phyloP scores from a whole-genome alignment of 148 eudicot species.

The Suaeda aralocaspica region DNA sequence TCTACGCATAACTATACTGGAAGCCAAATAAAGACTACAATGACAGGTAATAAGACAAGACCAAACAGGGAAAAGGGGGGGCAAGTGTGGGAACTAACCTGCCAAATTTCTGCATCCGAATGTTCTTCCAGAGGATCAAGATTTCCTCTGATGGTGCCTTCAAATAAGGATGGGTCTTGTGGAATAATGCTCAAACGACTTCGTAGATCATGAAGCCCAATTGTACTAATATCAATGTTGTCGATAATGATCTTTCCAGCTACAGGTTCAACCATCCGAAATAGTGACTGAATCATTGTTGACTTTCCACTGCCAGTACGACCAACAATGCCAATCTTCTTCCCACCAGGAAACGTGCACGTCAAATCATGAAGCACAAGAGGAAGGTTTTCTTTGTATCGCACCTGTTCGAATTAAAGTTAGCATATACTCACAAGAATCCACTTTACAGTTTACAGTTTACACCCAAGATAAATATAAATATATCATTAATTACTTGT shows the following conservation, averaged over 20 bases:
- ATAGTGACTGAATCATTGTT: slow-evolving; percentile 84
- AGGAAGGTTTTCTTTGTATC: slow-evolving; percentile 89
- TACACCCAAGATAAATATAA: too few relatives aligned
- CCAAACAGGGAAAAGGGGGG: not conserved
- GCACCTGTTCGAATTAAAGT: slow-evolving; percentile 45
- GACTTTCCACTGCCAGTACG: slow-evolving; percentile 99
- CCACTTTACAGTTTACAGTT: too few relatives aligned
- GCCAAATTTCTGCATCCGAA: slow-evolving; percentile 77
- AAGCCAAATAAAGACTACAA: not conserved
- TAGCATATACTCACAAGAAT: slow-evolving; percentile 10
- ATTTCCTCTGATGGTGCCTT: slow-evolving; percentile 89
- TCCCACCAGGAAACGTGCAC: slow-evolving; percentile 86
- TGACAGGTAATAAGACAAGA: not conserved
- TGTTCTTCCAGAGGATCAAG: slow-evolving; percentile 95
- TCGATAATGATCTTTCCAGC: slow-evolving; percentile 85
- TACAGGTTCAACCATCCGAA: slow-evolving; percentile 81
- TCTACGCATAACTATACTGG: not conserved
- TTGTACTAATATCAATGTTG: slow-evolving; percentile 68
- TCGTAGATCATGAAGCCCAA: slow-evolving; percentile 97
- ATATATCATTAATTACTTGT: too few relatives aligned
- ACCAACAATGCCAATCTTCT: slow-evolving; percentile 91
- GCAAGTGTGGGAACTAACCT: slow-evolving; percentile 36
- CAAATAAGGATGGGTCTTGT: slow-evolving; percentile 94
- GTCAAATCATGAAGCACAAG: slow-evolving; percentile 77
- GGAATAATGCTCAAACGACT: slow-evolving; percentile 94